Evolutionary conservation across 495 filamentous ascomycete species (phyloP), one percentile per base, ranked within the genome.

Genomic region (Xeromyces bisporus): DNA sequence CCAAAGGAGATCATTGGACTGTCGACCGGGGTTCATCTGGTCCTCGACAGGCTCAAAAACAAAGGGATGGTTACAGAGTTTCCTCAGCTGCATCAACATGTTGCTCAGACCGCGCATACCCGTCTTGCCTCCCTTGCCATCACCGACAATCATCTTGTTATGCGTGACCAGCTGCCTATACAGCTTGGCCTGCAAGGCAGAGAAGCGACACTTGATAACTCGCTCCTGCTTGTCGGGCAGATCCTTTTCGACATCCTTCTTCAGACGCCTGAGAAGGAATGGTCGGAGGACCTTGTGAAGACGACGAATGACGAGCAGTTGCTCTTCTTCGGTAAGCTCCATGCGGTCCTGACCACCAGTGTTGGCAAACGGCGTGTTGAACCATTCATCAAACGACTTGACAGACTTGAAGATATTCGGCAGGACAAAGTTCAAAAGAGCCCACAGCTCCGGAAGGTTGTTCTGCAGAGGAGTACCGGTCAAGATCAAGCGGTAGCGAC

Each of bases 381-480:
- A 97, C 89, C 89, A 97, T 52, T 97, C 89, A 53, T 97, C 89
- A 44, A 97, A 97, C 6, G 85, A 93, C 56, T 93, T 96, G 28
- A 91, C 87, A 0, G 91, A 96, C 49, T 97, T 97, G 75, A 97
- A 97, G 41, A 97, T 97, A 38, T 81, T 96, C 6, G 89, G 89
- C 14, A 97, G 67, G 14, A 94, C 91, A 53, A 97, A 97, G 54
- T 97, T 97, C 41, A 97, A 77, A 53, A 96, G 71, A 23, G 91
- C 77, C 89, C 89, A 97, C 41, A 97, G 62, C 43, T 97, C 89
- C 7, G 85, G 77, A 11, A 97, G 64, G 44, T 97, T 97, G 60
- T 97, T 97, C 52, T 97, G 89, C 15, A 97, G 64, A 16, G 89
- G 89, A 10, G 89, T 97, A 62, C 89, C 89, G 2, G 89, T 97